Evolutionary conservation across 2,329 filamentous ascomycete species (phyloP), one percentile per base, ranked within the genome.

Genomic region (Sporothrix brasiliensis): DNA sequence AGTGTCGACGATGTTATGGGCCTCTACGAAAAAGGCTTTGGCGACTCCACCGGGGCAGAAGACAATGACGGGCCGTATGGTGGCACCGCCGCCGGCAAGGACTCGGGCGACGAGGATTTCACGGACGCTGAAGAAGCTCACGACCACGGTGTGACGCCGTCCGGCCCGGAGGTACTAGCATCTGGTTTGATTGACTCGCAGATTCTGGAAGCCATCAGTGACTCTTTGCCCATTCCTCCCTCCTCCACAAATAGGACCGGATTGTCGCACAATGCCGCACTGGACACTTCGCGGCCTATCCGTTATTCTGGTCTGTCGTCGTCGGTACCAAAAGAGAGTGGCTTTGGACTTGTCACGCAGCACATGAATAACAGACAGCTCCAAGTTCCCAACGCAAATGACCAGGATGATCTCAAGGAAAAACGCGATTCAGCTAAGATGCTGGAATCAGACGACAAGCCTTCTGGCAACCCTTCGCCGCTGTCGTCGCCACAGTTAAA

Each of bases 1-100:
- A 89, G 87, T 75, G 81, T 91, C 44, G 87, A 90, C 74, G 88
- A 90, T 81, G 85, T 93, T 69, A 90, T 92, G 79, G 88, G 86
- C 76, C 89, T 89, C 82, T 91, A 90, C 77, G 88, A 89, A 76
- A 83, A 85, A 73, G 88, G 87, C 14, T 90, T 90, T 75, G 82
- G 80, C 69, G 85, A 85, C 76, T 83, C 82, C 63, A 83, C 83
- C 7, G 81, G 80, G 4, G 77, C 80, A 21, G 83, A 85, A 68
- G 79, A 83, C 53, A 78, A 80, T 34, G 76, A 77, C n/a, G 68
- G 70, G 27, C 75, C 79, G 5, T 66, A 60, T 47, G 68, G 47
- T 13, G 75, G 76, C n/a, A 67, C 61, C 10, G 24, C 44, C 6
- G 30, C 30, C 5, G 21, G 13, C 11, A 67, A 21, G 6, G 79